phyloP scores from a whole-genome alignment of 179 eudicot species.

The Corrigiola litoralis region DNA sequence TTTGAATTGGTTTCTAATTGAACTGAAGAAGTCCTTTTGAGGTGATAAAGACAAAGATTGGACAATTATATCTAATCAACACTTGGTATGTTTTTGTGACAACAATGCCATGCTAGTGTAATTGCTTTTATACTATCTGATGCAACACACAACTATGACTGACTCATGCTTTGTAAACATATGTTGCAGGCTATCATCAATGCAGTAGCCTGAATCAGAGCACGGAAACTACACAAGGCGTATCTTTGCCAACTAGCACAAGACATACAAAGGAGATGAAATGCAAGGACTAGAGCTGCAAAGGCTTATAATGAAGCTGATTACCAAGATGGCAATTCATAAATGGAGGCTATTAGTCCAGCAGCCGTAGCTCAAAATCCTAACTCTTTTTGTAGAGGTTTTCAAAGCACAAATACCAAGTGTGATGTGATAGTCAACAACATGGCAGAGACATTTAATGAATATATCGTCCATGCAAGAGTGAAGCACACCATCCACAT shows the following conservation, averaged over 20 bases:
- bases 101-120: too few relatives aligned
- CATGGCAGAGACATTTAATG: not conserved
- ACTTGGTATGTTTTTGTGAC: not conserved
- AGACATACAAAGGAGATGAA: not conserved
- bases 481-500: not conserved
- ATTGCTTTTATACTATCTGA: too few relatives aligned
- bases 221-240: not conserved
- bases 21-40: not conserved
- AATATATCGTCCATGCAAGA: not conserved
- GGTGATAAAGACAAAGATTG: not conserved
- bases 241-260: not conserved
- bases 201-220: not conserved
- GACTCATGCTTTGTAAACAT: too few relatives aligned
- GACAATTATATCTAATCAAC: not conserved
- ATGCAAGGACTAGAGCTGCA: not conserved
- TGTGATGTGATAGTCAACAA: not conserved
- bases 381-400: not conserved
- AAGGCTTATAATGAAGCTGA: not conserved
- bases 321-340: not conserved
- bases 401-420: not conserved
- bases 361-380: not conserved
- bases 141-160: too few relatives aligned
- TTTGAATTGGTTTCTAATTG: not conserved
- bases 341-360: not conserved
- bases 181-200: too few relatives aligned